phyloP scores from a whole-genome alignment of 345 rosid genomes.

The Acer negundo region DNA sequence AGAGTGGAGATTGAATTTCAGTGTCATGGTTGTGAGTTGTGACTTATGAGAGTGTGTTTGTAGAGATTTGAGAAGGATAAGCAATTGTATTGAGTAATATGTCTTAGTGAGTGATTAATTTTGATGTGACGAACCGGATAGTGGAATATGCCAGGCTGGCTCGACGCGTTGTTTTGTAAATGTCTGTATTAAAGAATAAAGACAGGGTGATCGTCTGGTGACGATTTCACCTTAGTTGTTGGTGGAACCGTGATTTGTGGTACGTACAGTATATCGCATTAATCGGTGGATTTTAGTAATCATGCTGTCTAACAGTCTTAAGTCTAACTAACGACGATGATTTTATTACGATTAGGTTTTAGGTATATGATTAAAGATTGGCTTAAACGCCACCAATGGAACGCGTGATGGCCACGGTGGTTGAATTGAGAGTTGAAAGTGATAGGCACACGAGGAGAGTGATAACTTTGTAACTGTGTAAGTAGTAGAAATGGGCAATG shows the following conservation, averaged over 20 bases:
- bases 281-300: too few relatives aligned
- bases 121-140: background rate
- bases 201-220: too few relatives aligned
- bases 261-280: background rate
- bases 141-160: slow-evolving; percentile 45
- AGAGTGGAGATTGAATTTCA: background rate
- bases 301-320: too few relatives aligned
- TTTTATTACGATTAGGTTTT: background rate
- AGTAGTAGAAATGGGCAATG: background rate
- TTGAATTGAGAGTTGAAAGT: too few relatives aligned
- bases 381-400: background rate
- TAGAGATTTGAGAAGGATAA: background rate
- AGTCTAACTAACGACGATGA: background rate
- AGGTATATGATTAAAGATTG: background rate
- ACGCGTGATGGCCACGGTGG: background rate
- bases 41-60: background rate
- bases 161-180: slow-evolving; percentile 33
- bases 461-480: background rate
- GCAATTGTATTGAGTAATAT: background rate
- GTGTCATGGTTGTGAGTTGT: background rate
- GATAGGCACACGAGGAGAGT: background rate
- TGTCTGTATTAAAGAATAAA: too few relatives aligned
- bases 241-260: background rate
- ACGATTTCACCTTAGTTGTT: too few relatives aligned
- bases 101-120: background rate